Percentiles rank a stretch among this genome's conserved stretches.
These are phyloP conservation scores for Suhomyces pyralidae DNA, from an alignment of 805 yeast genomes.

Conservation along the genomic window DNA sequence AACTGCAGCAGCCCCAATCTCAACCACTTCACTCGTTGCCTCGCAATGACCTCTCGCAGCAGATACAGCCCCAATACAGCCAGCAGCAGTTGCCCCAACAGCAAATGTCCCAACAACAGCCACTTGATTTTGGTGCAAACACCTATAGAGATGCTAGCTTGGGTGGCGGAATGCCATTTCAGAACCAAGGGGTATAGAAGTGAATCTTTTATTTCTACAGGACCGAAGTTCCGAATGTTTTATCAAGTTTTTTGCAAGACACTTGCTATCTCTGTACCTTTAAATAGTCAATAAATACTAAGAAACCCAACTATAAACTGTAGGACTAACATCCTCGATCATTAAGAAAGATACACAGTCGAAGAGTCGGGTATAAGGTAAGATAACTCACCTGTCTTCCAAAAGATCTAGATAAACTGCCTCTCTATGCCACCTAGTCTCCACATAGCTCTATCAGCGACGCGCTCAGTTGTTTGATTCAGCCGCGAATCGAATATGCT, in stretches of 20 bases:
- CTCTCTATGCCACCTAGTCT: too few relatives aligned
- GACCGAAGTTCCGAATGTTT: background rate
- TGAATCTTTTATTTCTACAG: background rate
- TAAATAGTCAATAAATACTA: background rate
- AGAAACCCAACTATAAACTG: background rate
- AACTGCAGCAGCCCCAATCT: slow-evolving; percentile 18
- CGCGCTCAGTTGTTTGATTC: background rate
- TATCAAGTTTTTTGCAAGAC: background rate
- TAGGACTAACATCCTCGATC: too few relatives aligned
- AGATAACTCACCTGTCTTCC: too few relatives aligned
- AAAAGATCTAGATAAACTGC: too few relatives aligned
- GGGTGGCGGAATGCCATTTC: slow-evolving; percentile 7
- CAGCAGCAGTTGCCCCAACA: background rate
- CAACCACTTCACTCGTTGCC: slow-evolving; percentile 9
- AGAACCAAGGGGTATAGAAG: slow-evolving; percentile 3
- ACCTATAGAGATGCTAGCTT: slow-evolving; percentile 10
- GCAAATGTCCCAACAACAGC: background rate
- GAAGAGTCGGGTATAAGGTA: too few relatives aligned
- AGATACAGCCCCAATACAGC: slow-evolving; percentile 2
- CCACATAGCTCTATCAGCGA: background rate
- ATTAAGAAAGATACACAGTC: too few relatives aligned
- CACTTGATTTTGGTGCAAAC: slow-evolving; percentile 10
- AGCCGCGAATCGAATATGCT: background rate
- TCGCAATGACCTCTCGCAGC: slow-evolving; percentile 7
- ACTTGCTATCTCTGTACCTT: background rate